Conservation (phyloP, 2,329 filamentous ascomycete genomes). For the Clarireedia monteithiana region DNA sequence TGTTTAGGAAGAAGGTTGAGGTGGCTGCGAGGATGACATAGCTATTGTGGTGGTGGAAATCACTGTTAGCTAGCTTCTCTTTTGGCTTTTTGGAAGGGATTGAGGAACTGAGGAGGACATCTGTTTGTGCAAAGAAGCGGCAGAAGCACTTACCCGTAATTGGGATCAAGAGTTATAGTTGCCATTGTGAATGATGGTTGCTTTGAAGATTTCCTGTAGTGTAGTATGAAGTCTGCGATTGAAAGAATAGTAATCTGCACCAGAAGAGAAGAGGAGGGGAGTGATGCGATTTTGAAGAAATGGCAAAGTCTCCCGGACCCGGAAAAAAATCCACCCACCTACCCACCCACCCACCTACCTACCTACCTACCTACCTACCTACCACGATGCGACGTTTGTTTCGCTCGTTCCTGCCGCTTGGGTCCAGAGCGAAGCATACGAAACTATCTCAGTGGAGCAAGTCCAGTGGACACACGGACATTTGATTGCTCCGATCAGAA, state of each 20-base stretch:
- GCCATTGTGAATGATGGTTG: constrained; percentile 18
- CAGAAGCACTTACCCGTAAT: constrained; percentile 25
- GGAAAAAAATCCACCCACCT: too few relatives aligned
- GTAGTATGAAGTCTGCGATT: not conserved
- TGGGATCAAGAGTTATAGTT: constrained; percentile 22
- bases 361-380: not conserved
- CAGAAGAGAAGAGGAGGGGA: not conserved
- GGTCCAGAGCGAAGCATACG: too few relatives aligned
- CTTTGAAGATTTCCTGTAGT: not conserved
- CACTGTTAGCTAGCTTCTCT: constrained; percentile 37
- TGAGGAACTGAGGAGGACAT: not conserved
- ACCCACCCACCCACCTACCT: not conserved
- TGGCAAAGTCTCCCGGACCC: too few relatives aligned
- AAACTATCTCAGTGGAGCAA: too few relatives aligned
- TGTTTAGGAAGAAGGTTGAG: constrained; percentile 50
- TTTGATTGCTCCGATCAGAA: too few relatives aligned
- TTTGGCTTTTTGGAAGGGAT: not conserved
- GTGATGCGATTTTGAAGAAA: too few relatives aligned
- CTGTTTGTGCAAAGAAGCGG: too few relatives aligned
- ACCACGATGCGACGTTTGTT: too few relatives aligned
- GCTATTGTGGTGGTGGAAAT: constrained; percentile 32
- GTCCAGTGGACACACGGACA: too few relatives aligned
- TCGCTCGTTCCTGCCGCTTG: too few relatives aligned
- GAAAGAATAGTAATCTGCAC: not conserved
- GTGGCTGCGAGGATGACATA: constrained; percentile 53